A percentile compares a stretch with the other conserved stretches of the same genome.
Evolutionary conservation across 257 asterid genomes (phyloP).

Genomic region (Salvia splendens): DNA sequence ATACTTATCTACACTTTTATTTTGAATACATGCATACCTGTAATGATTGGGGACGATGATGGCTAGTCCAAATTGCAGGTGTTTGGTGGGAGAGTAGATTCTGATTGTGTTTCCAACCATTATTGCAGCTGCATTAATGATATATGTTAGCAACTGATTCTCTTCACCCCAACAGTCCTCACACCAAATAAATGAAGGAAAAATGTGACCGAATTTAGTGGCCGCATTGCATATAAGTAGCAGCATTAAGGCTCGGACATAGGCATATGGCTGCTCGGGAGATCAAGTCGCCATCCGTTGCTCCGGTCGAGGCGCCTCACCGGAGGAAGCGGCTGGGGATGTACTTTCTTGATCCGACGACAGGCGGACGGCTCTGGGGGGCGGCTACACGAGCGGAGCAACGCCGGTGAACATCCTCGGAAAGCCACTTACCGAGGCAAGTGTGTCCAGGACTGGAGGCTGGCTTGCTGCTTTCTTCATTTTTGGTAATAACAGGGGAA

Average conservation of each 20-base stretch:
- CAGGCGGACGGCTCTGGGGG: constrained; percentile 78
- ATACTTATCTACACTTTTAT: neutral
- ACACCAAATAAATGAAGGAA: neutral
- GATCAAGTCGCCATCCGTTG: constrained; percentile 57
- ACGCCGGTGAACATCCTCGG: constrained; percentile 92
- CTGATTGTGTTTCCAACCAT: too few species aligned
- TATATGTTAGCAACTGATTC: constrained; percentile 1
- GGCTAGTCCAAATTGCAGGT: constrained; percentile 21
- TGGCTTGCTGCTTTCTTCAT: constrained; percentile 99
- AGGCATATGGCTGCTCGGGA: constrained; percentile 50
- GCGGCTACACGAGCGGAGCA: constrained; percentile 79
- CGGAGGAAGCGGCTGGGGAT: constrained; percentile 62
- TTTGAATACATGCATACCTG: neutral
- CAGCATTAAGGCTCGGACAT: neutral
- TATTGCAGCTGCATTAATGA: constrained; percentile 40
- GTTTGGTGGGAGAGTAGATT: neutral
- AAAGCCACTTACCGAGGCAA: constrained; percentile 66
- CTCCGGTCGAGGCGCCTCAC: constrained; percentile 19
- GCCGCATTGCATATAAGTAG: constrained; percentile 35
- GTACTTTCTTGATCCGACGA: constrained; percentile 84
- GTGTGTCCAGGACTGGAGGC: constrained; percentile 82
- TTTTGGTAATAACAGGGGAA: constrained; percentile 49
- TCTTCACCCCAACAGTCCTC: constrained; percentile 14
- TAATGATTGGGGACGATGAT: constrained; percentile 3
- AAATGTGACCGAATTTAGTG: constrained; percentile 34